Base-by-base conservation (phyloP, 257 asterid species). In the Capsicum rhomboideum region DNA sequence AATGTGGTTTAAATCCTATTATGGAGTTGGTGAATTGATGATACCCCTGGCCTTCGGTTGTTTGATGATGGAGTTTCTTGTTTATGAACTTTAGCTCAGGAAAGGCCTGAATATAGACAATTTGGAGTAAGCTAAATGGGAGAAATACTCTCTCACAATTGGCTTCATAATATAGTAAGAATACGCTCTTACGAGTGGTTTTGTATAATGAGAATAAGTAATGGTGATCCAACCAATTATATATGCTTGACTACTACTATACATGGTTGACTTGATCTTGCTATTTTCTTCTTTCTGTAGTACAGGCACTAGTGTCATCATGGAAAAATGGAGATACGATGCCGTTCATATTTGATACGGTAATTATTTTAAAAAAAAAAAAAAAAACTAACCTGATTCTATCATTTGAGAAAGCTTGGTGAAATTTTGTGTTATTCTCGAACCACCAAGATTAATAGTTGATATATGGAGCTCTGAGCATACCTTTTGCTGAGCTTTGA, bases 291-390 rank as follows among this genome's bases (percentile, higher is more conserved):
- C 44, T 80, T 69, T 78, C 29, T 54, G 78, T 40, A 55, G 72
- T 89, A 91, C 92, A 94, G 99, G 94, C 98, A 84, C 93, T 94
- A 68, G 94, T 94, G 42, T 91, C 97, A 28, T 90, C 99, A 49
- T 94, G 99, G 98, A 90, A 91, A 86, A 90, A 87, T 34, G 98
- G 97, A 17, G 91, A 94, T 75, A 91, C 98, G 0, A 94, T 93
- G 99, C 99, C 99, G 10, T 96, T 96, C 90, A 92, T 96, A 82
- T 96, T 84, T 87, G 98, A 96, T 87, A 91, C 97, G 91, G 99
- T 96, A 91, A 59, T 14, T 68, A 84, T 21, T 49, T 11, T 31
- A 2, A 2, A 34, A 34, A 34, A 34, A 34, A 34, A 34, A 20
- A 44, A 75, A 46, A 63, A n/a, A 71, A 31, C 67, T 42, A 69